phyloP scores from a whole-genome alignment of 345 rosid genomes.

The Hibiscus syriacus region DNA sequence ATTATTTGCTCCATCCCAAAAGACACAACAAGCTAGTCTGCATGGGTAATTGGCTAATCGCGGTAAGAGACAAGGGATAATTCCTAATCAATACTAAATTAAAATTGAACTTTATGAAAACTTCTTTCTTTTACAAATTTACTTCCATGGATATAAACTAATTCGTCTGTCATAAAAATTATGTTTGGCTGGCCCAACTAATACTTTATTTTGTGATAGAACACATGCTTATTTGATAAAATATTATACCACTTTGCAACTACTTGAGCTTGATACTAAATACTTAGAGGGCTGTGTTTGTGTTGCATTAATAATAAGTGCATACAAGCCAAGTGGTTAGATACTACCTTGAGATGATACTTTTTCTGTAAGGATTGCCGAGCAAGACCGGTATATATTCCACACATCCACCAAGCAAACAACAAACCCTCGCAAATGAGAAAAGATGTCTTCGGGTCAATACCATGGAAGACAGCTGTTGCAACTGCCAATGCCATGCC shows the following conservation, averaged over 20 bases:
- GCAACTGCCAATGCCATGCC: slow-evolving; percentile 67
- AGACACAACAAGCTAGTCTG: neutral
- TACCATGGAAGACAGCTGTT: slow-evolving; percentile 57
- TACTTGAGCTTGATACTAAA: neutral
- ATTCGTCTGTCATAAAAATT: neutral
- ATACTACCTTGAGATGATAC: slow-evolving; percentile 78
- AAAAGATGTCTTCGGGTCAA: slow-evolving; percentile 70
- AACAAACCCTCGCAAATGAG: slow-evolving; percentile 79
- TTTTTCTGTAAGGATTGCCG: slow-evolving; percentile 80
- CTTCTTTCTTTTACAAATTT: neutral
- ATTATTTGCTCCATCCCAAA: neutral
- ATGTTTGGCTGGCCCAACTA: neutral
- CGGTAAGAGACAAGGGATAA: neutral
- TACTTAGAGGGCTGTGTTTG: neutral
- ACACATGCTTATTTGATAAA: neutral
- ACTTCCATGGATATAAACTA: neutral
- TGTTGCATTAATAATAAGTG: neutral
- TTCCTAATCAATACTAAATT: neutral
- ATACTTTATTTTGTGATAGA: neutral
- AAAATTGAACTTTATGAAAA: neutral
- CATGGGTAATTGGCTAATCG: neutral
- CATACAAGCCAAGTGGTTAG: neutral
- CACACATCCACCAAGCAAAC: slow-evolving; percentile 99
- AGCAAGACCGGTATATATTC: slow-evolving; percentile 80
- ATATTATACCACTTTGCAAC: neutral